These are phyloP conservation scores for Dendrobium nobile DNA, from an alignment of 106 monocot species.

Conservation along the genomic window DNA sequence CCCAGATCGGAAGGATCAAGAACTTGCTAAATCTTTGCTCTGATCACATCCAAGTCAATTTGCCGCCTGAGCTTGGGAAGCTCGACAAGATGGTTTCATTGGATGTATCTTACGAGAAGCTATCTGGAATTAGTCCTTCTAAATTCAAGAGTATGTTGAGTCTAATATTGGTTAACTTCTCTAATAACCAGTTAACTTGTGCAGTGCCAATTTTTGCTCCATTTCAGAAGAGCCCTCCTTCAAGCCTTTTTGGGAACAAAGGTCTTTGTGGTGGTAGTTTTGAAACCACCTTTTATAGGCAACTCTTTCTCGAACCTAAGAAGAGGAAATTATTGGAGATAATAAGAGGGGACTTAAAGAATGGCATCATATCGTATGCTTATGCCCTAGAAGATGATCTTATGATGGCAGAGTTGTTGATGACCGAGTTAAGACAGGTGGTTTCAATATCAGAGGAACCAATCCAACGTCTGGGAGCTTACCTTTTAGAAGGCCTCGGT, in stretches of 20 bases:
- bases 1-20: constrained; percentile 65
- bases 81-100: constrained; percentile 77
- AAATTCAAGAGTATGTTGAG: constrained; percentile 83
- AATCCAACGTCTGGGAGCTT: constrained; percentile 67
- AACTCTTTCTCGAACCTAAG: constrained; percentile 28
- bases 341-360: constrained; percentile 61
- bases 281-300: constrained; percentile 16
- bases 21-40: constrained; percentile 77
- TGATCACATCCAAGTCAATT: constrained; percentile 38
- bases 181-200: constrained; percentile 59
- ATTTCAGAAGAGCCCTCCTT: constrained; percentile 62
- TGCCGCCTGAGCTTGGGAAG: constrained; percentile 67
- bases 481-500: constrained; percentile 73
- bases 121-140: constrained; percentile 51
- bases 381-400: constrained; percentile 59
- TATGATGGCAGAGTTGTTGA: constrained; percentile 25
- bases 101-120: constrained; percentile 69
- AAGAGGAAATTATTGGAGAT: constrained; percentile 43
- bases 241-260: constrained; percentile 61
- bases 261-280: constrained; percentile 60
- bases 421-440: constrained; percentile 53
- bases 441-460: constrained; percentile 85
- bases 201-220: constrained; percentile 56
- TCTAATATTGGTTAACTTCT: constrained; percentile 80
- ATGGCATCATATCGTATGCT: constrained; percentile 59